Conservation (phyloP, 2,329 filamentous ascomycete genomes). For the Venturia effusa region DNA sequence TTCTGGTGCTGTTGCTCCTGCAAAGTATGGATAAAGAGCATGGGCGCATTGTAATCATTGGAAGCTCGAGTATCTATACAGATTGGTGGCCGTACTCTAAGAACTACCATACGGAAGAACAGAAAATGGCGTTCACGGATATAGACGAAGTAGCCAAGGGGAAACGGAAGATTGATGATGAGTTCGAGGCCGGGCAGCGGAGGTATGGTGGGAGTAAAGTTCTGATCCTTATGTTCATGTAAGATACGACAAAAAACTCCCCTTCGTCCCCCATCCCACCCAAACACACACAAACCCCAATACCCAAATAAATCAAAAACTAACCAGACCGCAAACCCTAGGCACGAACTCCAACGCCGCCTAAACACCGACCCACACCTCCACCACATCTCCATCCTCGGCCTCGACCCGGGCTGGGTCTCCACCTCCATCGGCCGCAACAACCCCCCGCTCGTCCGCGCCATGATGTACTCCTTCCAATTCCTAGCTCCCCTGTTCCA, state of each 20-base stretch:
- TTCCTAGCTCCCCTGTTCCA: not conserved
- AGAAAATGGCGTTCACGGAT: not conserved
- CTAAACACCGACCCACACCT: not conserved
- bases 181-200: not conserved
- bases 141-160: not conserved
- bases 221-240: slow-evolving; percentile 5
- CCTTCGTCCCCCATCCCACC: not conserved
- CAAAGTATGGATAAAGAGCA: not conserved
- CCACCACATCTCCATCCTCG: not conserved
- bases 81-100: not conserved
- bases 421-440: not conserved
- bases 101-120: not conserved
- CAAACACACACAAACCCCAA: too few species aligned
- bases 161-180: not conserved
- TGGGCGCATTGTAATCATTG: not conserved
- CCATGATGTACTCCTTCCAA: not conserved
- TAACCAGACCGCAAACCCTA: not conserved
- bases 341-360: not conserved
- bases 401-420: slow-evolving; percentile 1
- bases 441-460: not conserved
- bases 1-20: not conserved
- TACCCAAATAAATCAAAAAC: too few species aligned
- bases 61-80: not conserved
- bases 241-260: too few species aligned
- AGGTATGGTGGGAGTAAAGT: slow-evolving; percentile 1